phyloP scores from a whole-genome alignment of 2,329 filamentous ascomycete species.

The Aspergillus fumigatiaffinis region DNA sequence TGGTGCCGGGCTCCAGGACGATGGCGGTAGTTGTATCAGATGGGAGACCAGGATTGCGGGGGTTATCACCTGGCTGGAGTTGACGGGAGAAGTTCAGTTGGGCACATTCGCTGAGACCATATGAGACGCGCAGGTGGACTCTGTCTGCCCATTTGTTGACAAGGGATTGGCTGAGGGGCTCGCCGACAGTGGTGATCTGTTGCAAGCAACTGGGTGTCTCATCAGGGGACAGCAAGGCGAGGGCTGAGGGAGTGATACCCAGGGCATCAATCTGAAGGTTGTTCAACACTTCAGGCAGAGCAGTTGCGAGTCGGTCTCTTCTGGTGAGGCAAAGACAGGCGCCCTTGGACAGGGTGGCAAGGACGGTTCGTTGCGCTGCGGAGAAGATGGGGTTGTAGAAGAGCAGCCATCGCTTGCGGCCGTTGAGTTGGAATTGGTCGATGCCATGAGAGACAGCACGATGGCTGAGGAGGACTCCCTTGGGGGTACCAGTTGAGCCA shows the following conservation, averaged over 20 bases:
- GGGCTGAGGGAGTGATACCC: background rate
- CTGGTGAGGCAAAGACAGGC: background rate
- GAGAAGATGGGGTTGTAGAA: background rate
- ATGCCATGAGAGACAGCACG: constrained; percentile 19
- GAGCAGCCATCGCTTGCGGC: background rate
- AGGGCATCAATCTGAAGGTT: background rate
- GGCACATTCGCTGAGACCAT: background rate
- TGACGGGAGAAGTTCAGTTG: background rate
- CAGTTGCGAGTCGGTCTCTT: background rate
- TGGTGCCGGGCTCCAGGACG: background rate
- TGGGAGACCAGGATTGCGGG: background rate
- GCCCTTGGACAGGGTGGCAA: background rate
- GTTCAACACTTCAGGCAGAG: background rate
- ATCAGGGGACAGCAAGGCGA: background rate
- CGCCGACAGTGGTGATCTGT: background rate
- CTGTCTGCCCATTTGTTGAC: background rate
- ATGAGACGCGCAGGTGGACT: background rate
- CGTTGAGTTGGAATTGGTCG: constrained; percentile 18
- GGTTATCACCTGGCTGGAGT: background rate
- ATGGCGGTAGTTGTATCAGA: background rate
- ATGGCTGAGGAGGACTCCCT: constrained; percentile 35
- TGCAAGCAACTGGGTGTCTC: background rate
- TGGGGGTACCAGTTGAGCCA: constrained; percentile 49
- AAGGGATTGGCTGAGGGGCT: background rate
- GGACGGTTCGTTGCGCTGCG: background rate